These are phyloP conservation scores for Coffea canephora DNA, from an alignment of 257 asterid genomes.

Conservation along the genomic window DNA sequence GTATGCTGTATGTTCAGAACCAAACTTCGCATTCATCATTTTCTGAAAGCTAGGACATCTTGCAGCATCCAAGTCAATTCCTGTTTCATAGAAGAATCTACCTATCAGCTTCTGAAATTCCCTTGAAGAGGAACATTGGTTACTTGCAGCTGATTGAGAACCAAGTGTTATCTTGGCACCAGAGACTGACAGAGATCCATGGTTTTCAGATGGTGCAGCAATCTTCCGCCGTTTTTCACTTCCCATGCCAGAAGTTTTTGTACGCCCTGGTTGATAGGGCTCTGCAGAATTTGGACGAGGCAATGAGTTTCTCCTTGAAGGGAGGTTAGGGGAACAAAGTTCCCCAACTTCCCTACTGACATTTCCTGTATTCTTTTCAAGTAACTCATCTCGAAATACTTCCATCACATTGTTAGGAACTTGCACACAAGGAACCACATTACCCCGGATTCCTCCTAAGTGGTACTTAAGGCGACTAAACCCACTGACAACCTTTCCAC, in stretches of 20 bases:
- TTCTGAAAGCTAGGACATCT: slow-evolving; percentile 39
- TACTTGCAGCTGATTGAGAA: slow-evolving; percentile 6
- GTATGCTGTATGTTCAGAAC: not conserved
- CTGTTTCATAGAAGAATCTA: slow-evolving; percentile 48
- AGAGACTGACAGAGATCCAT: slow-evolving; percentile 7
- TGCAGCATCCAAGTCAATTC: slow-evolving; percentile 33
- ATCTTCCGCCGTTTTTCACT: slow-evolving; percentile 16
- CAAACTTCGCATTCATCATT: slow-evolving; percentile 32
- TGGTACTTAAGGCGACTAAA: slow-evolving; percentile 21
- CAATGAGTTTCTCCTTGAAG: slow-evolving; percentile 25
- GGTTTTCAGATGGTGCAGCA: slow-evolving; percentile 5
- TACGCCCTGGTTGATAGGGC: not conserved
- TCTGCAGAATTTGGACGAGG: slow-evolving; percentile 4
- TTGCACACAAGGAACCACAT: slow-evolving; percentile 21
- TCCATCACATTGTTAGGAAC: slow-evolving; percentile 21
- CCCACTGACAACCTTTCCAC: not conserved
- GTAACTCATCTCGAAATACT: slow-evolving; percentile 22
- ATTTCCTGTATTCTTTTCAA: slow-evolving; percentile 18
- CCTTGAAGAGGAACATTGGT: slow-evolving; percentile 8
- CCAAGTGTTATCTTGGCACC: not conserved
- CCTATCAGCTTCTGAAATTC: slow-evolving; percentile 33
- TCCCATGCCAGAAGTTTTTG: slow-evolving; percentile 11
- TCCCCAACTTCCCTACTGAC: slow-evolving; percentile 18
- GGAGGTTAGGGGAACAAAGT: slow-evolving; percentile 19
- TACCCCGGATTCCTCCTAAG: slow-evolving; percentile 30